Conservation (phyloP, 1,284 basidiomycete genomes). For the Polyporus tsugae region DNA sequence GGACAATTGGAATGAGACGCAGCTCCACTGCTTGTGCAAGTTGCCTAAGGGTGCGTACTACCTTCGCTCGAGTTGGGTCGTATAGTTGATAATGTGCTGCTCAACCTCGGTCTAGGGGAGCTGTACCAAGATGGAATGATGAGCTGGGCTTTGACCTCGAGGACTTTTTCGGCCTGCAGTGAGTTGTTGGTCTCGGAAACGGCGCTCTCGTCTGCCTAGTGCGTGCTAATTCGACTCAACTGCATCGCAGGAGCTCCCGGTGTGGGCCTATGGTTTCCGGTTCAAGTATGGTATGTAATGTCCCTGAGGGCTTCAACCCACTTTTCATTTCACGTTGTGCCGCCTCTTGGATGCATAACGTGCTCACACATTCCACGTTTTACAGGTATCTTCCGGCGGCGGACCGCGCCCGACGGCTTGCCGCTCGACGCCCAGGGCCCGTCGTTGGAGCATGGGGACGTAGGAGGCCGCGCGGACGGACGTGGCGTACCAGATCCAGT, state of each 20-base stretch:
- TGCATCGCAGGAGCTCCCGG: constrained; percentile 81
- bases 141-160: constrained; percentile 89
- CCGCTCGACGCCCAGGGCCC: constrained; percentile 94
- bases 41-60: constrained; percentile 90
- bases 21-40: constrained; percentile 73
- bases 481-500: constrained; percentile 82
- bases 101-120: constrained; percentile 86
- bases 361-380: not conserved
- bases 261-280: constrained; percentile 91
- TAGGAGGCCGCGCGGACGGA: constrained; percentile 92
- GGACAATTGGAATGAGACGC: constrained; percentile 86
- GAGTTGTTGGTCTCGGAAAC: constrained; percentile 91
- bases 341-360: not conserved
- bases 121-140: constrained; percentile 73
- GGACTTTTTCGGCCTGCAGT: constrained; percentile 86
- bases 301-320: not conserved
- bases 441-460: constrained; percentile 87
- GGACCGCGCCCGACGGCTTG: constrained; percentile 82
- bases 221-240: constrained; percentile 92
- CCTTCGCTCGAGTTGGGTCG: constrained; percentile 92
- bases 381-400: constrained; percentile 85
- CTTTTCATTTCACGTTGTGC: not conserved
- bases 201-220: constrained; percentile 88
- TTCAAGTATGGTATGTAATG: constrained; percentile 77
- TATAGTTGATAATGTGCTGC: constrained; percentile 80